Base-by-base conservation (phyloP, 2,329 filamentous ascomycete genomes). In the Pseudogymnoascus pannorum region DNA sequence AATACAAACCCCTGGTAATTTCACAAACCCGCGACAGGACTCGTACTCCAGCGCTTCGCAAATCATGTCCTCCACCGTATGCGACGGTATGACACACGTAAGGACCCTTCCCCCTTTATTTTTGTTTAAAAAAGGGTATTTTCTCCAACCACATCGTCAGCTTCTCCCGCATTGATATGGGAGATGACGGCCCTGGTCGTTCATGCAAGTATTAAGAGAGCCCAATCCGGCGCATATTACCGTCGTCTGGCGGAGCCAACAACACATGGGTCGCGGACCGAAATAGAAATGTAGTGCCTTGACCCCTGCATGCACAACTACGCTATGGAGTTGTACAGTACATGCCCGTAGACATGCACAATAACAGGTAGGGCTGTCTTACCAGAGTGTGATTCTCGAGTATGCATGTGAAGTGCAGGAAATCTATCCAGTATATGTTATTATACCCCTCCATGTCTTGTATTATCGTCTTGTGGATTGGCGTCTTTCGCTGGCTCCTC, bases 161-260 rank as follows among this genome's bases (percentile, higher is more conserved):
- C 16, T 57, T 59, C 64, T 58, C 73, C 63, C 51, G 73, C 73
- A 75, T 75, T 71, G 64, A 74, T 63, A 63, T 66, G 72, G 73
- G 73, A 75, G 66, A 75, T 75, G 73, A 75, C 66, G 67, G 69
- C 69, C 69, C 69, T 67, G 59, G 44, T 31, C 58, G 42, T 65
- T 31, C 29, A 66, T 66, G 64, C 62, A 63, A 64, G 62, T 65
- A 36, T 59, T 64, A 12, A 48, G 6, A 14, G 14, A 48, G 40
- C 24, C 14, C 24, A 51, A 51, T 51, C 44, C 44, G 5, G 4
- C 24, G 44, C 12, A 54, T 16, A 31, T 54, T 54, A 54, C n/a
- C n/a, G 24, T 18, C 8, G 11, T 54, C n/a, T 54, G 2, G 48
- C 26, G n/a, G 26, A 31, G 48, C 26, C 48, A 16, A 31, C 26